A percentile compares a stretch with the other conserved stretches of the same genome.
Conservation (phyloP, 768 basidiomycete species). For the Lactarius hengduanensis region DNA sequence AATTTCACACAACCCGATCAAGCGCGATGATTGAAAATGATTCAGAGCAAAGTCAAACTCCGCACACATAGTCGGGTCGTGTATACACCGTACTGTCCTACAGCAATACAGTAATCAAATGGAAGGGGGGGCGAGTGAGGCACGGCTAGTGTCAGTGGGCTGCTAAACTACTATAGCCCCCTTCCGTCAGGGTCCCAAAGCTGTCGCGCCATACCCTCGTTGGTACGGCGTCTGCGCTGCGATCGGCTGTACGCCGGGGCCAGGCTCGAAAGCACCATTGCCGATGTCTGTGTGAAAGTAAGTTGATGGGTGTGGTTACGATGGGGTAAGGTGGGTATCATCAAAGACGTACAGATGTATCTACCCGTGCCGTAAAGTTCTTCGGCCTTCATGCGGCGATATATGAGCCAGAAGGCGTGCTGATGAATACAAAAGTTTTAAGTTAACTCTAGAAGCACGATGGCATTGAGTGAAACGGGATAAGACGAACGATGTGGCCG, state of each 20-base stretch:
- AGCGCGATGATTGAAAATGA: background rate
- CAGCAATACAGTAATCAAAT: too few relatives aligned
- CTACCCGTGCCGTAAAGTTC: slow-evolving; percentile 77
- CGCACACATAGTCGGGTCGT: background rate
- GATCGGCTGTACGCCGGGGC: background rate
- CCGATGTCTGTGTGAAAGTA: slow-evolving; percentile 33
- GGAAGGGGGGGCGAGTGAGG: too few relatives aligned
- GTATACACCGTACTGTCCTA: background rate
- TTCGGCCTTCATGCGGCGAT: slow-evolving; percentile 86
- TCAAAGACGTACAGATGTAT: slow-evolving; percentile 61
- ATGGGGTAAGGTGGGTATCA: background rate
- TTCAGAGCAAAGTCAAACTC: background rate
- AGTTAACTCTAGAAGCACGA: too few relatives aligned
- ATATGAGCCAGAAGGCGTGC: slow-evolving; percentile 90
- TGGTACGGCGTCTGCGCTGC: slow-evolving; percentile 12
- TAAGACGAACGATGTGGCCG: slow-evolving; percentile 48
- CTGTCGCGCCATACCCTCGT: slow-evolving; percentile 16
- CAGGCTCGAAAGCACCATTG: slow-evolving; percentile 31
- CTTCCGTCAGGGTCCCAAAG: background rate
- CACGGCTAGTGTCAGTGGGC: background rate
- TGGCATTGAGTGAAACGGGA: background rate
- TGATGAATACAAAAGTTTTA: slow-evolving; percentile 26
- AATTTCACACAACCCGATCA: background rate
- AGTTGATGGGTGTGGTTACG: background rate
- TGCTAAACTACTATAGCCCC: background rate